Percentiles rank a stretch among this genome's conserved stretches.
These are phyloP conservation scores for Davidsoniella eucalypti DNA, from an alignment of 2,329 filamentous ascomycete species.

Conservation along the genomic window DNA sequence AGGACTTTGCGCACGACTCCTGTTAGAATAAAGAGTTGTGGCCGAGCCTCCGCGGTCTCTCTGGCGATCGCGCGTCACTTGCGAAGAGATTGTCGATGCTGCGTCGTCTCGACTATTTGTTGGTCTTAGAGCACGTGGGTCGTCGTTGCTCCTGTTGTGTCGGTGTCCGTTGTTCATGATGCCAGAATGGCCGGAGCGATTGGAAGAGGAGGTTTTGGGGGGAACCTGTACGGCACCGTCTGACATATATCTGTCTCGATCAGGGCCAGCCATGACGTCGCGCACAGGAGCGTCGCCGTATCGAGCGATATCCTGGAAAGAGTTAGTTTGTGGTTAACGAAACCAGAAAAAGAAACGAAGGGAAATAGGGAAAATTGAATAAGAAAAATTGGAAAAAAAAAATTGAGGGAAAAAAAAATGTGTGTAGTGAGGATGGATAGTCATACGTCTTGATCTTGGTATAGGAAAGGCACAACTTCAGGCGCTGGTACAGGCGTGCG, in stretches of 20 bases:
- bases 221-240: conserved; percentile 33
- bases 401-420: neutral
- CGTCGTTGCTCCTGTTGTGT: conserved; percentile 56
- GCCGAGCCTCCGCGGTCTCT: conserved; percentile 36
- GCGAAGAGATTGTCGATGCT: neutral
- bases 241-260: conserved; percentile 48
- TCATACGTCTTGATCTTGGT: conserved; percentile 68
- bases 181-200: conserved; percentile 40
- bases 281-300: conserved; percentile 66
- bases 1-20: conserved; percentile 59
- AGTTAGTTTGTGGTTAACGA: neutral
- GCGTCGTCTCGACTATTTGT: conserved; percentile 56
- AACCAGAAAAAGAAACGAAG: conserved; percentile 10
- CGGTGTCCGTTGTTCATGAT: conserved; percentile 44
- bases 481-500: conserved; percentile 75
- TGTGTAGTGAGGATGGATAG: neutral
- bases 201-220: conserved; percentile 46
- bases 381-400: conserved; percentile 8
- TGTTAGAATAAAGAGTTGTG: conserved; percentile 28
- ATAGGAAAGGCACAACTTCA: conserved; percentile 94
- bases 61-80: conserved; percentile 15
- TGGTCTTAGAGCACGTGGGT: conserved; percentile 50
- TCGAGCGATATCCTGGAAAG: conserved; percentile 49
- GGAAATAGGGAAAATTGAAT: neutral
- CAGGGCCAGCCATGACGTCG: conserved; percentile 49